These are phyloP conservation scores for Chaetomium sp. DNA, from an alignment of 2,329 filamentous ascomycete species.

Conservation along the genomic window DNA sequence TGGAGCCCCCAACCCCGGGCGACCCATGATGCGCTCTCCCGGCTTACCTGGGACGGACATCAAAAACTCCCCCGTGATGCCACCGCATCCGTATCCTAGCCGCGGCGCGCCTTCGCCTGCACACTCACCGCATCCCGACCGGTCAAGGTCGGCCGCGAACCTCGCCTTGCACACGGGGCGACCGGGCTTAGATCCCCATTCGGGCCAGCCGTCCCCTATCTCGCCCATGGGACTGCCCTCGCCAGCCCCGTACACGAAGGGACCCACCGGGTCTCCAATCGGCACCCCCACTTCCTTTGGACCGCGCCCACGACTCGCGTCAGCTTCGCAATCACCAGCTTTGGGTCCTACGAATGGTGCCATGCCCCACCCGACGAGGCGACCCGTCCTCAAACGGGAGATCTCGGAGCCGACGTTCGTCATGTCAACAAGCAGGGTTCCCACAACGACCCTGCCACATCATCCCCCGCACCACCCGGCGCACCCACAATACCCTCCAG, in stretches of 20 bases:
- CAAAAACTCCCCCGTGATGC: conserved; percentile 52
- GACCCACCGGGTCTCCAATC: conserved; percentile 36
- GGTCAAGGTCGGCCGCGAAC: conserved; percentile 39
- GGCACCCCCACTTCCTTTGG: conserved; percentile 41
- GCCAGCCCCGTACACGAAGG: conserved; percentile 40
- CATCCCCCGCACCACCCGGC: conserved; percentile 5
- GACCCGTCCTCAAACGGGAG: conserved; percentile 50
- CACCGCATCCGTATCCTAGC: conserved; percentile 46
- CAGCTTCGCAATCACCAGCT: conserved; percentile 39
- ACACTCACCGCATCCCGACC: conserved; percentile 36
- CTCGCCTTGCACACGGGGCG: conserved; percentile 40
- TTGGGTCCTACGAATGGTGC: conserved; percentile 37
- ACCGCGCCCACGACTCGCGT: conserved; percentile 42
- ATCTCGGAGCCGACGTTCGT: conserved; percentile 55
- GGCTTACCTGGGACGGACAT: conserved; percentile 54
- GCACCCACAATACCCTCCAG: conserved; percentile 13
- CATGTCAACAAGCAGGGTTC: conserved; percentile 49
- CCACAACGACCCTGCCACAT: conserved; percentile 46
- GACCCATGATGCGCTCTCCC: conserved; percentile 46
- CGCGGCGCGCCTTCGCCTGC: conserved; percentile 32
- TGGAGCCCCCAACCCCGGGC: conserved; percentile 38
- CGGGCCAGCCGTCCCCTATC: conserved; percentile 49
- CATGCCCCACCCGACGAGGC: conserved; percentile 46
- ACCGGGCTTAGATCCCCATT: conserved; percentile 40
- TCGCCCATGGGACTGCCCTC: conserved; percentile 44